Evolutionary conservation across 2,329 filamentous ascomycete genomes (phyloP).

Genomic region (Ophiostoma novo-ulmi): DNA sequence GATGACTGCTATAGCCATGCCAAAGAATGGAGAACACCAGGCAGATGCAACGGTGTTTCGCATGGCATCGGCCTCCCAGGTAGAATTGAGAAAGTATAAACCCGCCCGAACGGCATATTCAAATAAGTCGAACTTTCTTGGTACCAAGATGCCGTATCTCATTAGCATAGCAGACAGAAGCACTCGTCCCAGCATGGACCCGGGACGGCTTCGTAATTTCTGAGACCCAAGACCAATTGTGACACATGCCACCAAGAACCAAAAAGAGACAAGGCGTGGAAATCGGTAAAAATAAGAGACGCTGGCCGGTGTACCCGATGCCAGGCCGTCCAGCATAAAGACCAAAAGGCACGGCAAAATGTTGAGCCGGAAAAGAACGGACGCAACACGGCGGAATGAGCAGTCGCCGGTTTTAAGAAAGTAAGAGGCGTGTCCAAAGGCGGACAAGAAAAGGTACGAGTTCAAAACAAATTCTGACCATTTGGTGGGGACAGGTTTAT

Average conservation of each 20-base stretch:
- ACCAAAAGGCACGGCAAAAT: slow-evolving; percentile 49
- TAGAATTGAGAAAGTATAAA: not conserved
- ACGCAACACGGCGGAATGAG: slow-evolving; percentile 47
- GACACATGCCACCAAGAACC: slow-evolving; percentile 54
- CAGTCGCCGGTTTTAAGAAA: slow-evolving; percentile 54
- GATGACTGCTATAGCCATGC: slow-evolving; percentile 22
- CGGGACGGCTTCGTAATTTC: slow-evolving; percentile 40
- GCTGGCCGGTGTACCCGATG: slow-evolving; percentile 44
- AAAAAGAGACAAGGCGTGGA: slow-evolving; percentile 54
- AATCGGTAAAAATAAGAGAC: slow-evolving; percentile 49
- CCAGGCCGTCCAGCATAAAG: slow-evolving; percentile 43
- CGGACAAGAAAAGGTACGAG: slow-evolving; percentile 58
- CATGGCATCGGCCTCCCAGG: slow-evolving; percentile 19
- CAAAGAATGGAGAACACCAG: slow-evolving; percentile 24
- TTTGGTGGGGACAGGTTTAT: slow-evolving; percentile 49
- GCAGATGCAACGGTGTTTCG: slow-evolving; percentile 17
- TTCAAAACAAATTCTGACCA: slow-evolving; percentile 50
- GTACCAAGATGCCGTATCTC: slow-evolving; percentile 16
- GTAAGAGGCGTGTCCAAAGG: slow-evolving; percentile 57
- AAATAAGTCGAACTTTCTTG: slow-evolving; percentile 15
- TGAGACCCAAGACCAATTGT: slow-evolving; percentile 43
- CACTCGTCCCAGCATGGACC: slow-evolving; percentile 21
- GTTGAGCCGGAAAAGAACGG: slow-evolving; percentile 54
- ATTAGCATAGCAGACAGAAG: slow-evolving; percentile 14
- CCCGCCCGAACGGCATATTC: slow-evolving; percentile 12